Evolutionary conservation across 1,284 basidiomycete genomes (phyloP), one percentile per base, ranked within the genome.

Genomic region (Singerocomus inundabilis): DNA sequence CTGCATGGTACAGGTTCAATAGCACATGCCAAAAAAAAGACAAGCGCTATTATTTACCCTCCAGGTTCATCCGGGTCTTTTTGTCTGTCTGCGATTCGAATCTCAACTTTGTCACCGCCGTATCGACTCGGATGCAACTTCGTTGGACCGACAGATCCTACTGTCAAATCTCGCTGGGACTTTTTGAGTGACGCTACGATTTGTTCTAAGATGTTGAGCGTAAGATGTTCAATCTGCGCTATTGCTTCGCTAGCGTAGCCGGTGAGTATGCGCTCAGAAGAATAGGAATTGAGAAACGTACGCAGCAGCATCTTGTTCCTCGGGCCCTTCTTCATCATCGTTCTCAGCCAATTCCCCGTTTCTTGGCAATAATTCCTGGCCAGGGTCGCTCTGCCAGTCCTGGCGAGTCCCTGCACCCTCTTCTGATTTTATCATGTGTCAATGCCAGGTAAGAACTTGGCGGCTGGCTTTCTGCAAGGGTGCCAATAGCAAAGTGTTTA

Each of bases 201-300:
- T 60, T 85, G 82, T 16, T 67, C 70, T 29, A 86, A 65, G 43
- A 87, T 78, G 24, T 73, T 72, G 21, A 81, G 56, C 0, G 79
- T 71, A 43, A 85, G 66, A 13, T 70, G 68, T 66, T 87, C 84
- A 4, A 85, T 72, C n/a, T 49, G 53, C 46, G 57, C 44, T 34
- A 66, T 55, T 8, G 63, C 46, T 40, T 67, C 62, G 34, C 55
- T 65, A 37, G 18, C 46, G 24, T 11, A 60, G 55, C 40, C 59
- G 49, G 44, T 56, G 18, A 57, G 58, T 71, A 54, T 68, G 49
- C 53, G 25, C 40, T 26, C 16, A n/a, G 4, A 21, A 8, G 6
- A 25, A 32, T 11, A 6, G 21, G 43, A 35, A 21, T 21, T 21
- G 21, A 7, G 44, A 11, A 18, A 45, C 38, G 46, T 57, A 35